Percentiles rank a stretch among this genome's conserved stretches.
phyloP scores from a whole-genome alignment of 108 stramenopile genomes.

The Cylindrotheca fusiformis region DNA sequence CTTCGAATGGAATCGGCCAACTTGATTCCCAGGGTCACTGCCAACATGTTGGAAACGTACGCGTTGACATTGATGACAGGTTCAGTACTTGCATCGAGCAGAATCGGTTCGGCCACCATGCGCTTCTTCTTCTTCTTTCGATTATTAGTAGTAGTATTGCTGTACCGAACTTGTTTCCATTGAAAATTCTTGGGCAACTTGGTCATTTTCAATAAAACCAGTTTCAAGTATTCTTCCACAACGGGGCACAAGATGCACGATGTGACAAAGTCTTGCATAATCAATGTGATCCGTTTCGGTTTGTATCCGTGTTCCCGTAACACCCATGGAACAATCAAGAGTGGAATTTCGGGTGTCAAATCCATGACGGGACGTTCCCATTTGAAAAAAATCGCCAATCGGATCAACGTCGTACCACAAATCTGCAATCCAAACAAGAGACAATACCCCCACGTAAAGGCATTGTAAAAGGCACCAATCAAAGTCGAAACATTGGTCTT shows the following conservation, averaged over 20 bases:
- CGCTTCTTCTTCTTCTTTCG: constrained; percentile 39
- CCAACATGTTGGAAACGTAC: constrained; percentile 80
- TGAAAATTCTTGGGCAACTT: constrained; percentile 4
- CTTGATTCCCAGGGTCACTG: constrained; percentile 76
- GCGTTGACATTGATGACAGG: constrained; percentile 76
- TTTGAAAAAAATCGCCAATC: constrained; percentile 60
- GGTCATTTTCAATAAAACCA: constrained; percentile 66
- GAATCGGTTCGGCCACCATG: constrained; percentile 24
- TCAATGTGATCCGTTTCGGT: constrained; percentile 81
- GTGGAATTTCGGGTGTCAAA: constrained; percentile 32
- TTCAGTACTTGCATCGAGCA: neutral
- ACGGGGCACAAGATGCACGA: constrained; percentile 79
- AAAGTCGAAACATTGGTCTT: constrained; percentile 57
- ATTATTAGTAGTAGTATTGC: constrained; percentile 35
- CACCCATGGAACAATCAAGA: constrained; percentile 77
- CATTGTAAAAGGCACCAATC: constrained; percentile 67
- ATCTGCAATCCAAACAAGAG: constrained; percentile 68
- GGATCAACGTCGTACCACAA: constrained; percentile 62
- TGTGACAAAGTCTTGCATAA: constrained; percentile 78
- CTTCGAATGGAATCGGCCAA: constrained; percentile 71
- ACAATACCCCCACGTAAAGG: constrained; percentile 70
- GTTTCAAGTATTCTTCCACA: constrained; percentile 85
- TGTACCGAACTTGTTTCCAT: constrained; percentile 4
- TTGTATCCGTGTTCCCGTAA: constrained; percentile 73
- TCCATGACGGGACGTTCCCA: constrained; percentile 79